Evolutionary conservation across 2,329 filamentous ascomycete genomes (phyloP), one percentile per base, ranked within the genome.

Genomic region (Trichoderma breve): DNA sequence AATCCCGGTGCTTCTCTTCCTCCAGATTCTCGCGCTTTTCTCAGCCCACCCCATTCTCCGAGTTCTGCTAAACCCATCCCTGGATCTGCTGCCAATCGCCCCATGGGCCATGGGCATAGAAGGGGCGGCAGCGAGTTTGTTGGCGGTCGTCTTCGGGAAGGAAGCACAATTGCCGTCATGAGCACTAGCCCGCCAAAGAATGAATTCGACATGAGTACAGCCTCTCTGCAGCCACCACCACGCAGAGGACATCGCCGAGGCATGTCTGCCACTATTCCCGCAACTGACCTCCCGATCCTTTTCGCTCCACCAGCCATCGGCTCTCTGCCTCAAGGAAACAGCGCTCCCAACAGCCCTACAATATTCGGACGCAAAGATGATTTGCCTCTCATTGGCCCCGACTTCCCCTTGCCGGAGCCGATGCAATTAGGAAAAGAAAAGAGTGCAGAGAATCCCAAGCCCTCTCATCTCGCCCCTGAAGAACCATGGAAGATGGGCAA

Each of bases 101-200:
- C 87, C 28, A 82, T 83, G 36, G 90, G 91, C 26, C 92, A 94
- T 78, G 90, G 92, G 34, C 95, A 97, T 80, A 88, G 91, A 76
- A 89, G 95, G 77, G 92, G 92, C 69, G 92, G 90, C 32, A 97
- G 94, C 79, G 94, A 97, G 79, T 94, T 97, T 77, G 92, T 97
- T 61, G 93, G 93, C 47, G 93, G 92, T 8, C 92, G 91, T 76
- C 82, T 87, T 75, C 84, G 89, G 76, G 81, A 86, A 81, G 83
- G 88, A 14, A 88, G 87, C 62, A 84, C 87, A 0, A 89, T 90
- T 64, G 87, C 87, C 11, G 82, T 89, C 8, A 85, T 93, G 82
- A 92, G 89, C 80, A 88, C 89, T 14, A 94, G 91, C 76, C 91
- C 92, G 32, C 92, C 90, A 12, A 93, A 91, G 75, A 84, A 85